phyloP scores from a whole-genome alignment of 345 rosid species.

The Alliaria petiolata region DNA sequence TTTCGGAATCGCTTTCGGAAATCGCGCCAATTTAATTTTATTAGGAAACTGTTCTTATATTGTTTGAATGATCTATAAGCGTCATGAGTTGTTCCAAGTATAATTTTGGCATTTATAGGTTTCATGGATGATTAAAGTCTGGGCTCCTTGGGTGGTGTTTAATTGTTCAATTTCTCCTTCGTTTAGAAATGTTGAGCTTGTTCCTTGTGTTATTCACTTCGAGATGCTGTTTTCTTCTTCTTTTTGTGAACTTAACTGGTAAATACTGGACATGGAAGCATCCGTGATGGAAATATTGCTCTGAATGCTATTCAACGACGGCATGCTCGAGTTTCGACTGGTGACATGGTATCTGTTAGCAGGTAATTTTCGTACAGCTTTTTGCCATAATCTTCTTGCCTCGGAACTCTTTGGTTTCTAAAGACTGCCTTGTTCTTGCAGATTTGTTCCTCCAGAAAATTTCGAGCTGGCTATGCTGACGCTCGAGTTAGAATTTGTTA shows the following conservation, averaged over 20 bases:
- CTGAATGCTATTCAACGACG: slow-evolving; percentile 89
- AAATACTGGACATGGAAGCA: slow-evolving; percentile 66
- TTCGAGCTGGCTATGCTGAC: slow-evolving; percentile 74
- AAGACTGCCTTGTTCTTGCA: slow-evolving; percentile 10
- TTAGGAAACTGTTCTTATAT: too few relatives aligned
- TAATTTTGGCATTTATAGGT: background rate
- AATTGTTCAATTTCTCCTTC: background rate
- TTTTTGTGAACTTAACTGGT: slow-evolving; percentile 47
- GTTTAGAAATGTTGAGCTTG: background rate
- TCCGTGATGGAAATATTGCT: slow-evolving; percentile 59
- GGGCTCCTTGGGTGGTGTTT: background rate
- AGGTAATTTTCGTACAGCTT: slow-evolving; percentile 41
- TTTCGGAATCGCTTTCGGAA: background rate
- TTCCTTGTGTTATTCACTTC: background rate
- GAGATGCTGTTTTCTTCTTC: background rate
- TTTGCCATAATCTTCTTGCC: background rate
- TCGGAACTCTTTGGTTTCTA: background rate
- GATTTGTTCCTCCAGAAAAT: slow-evolving; percentile 78
- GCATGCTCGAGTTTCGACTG: slow-evolving; percentile 78
- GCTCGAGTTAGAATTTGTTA: slow-evolving; percentile 87
- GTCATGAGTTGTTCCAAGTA: background rate
- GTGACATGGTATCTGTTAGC: slow-evolving; percentile 58
- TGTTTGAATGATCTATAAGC: too few relatives aligned
- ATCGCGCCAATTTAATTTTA: background rate
- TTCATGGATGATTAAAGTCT: background rate